These are phyloP conservation scores for Stephanocyclus meneghinianus DNA, from an alignment of 352 stramenopile species.

Conservation along the genomic window DNA sequence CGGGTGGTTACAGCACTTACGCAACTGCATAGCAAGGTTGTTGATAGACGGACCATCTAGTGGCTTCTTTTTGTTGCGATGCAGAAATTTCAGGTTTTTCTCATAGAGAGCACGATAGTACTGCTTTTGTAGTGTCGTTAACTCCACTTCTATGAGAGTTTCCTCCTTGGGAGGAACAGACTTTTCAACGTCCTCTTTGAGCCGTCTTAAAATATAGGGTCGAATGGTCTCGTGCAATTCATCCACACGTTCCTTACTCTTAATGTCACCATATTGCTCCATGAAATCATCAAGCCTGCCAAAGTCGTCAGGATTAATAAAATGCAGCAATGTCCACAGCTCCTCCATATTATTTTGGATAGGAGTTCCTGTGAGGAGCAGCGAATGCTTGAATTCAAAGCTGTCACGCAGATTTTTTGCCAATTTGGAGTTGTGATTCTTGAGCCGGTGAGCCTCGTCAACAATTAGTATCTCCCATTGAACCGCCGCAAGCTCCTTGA, in stretches of 20 bases:
- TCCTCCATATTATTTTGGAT: constrained; percentile 98
- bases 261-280: constrained; percentile 92
- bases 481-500: constrained; percentile 85
- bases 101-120: constrained; percentile 99
- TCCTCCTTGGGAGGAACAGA: constrained; percentile 89
- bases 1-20: constrained; percentile 99
- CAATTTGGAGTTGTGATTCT: constrained; percentile 89
- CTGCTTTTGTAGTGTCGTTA: constrained; percentile 98
- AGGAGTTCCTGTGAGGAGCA: constrained; percentile 96
- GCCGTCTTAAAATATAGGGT: constrained; percentile 94
- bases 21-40: constrained; percentile 98
- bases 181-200: constrained; percentile 99
- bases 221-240: constrained; percentile 90
- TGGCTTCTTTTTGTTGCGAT: constrained; percentile 81
- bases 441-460: constrained; percentile 96
- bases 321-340: constrained; percentile 98
- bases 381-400: constrained; percentile 80
- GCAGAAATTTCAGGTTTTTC: constrained; percentile 98
- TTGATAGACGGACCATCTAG: constrained; percentile 91
- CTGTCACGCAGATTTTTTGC: constrained; percentile 72
- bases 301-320: constrained; percentile 95
- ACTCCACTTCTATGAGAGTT: constrained; percentile 91
- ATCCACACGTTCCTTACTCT: constrained; percentile 82
- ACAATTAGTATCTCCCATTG: constrained; percentile 97
- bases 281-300: constrained; percentile 89